Percentiles rank a stretch among this genome's conserved stretches.
phyloP scores from a whole-genome alignment of 441 rosid genomes.

The Erysimum cheiri region DNA sequence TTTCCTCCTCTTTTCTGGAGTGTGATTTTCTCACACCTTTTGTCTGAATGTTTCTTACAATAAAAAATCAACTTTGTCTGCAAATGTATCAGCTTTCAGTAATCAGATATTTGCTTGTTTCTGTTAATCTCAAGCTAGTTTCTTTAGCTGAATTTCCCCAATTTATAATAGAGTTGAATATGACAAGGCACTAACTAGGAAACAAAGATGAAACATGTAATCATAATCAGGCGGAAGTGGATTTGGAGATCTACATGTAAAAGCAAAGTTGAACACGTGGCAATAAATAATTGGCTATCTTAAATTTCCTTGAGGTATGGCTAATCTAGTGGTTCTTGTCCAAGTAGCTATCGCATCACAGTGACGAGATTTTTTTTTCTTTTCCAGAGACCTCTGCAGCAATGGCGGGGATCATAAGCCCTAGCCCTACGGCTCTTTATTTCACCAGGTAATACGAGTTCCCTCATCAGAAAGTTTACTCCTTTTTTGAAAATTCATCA shows the following conservation, averaged over 20 bases:
- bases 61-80: constrained; percentile 11
- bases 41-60: constrained; percentile 12
- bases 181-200: background rate
- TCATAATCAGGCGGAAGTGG: constrained; percentile 6
- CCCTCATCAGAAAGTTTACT: background rate
- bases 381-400: constrained; percentile 31
- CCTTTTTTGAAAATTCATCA: constrained; percentile 7
- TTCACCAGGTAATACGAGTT: constrained; percentile 52
- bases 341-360: constrained; percentile 29
- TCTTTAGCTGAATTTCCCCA: background rate
- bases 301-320: constrained; percentile 53
- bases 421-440: constrained; percentile 53
- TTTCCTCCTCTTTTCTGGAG: constrained; percentile 25
- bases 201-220: background rate
- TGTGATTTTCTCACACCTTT: constrained; percentile 5
- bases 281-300: constrained; percentile 56
- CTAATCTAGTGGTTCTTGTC: constrained; percentile 39
- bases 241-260: constrained; percentile 31
- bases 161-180: background rate
- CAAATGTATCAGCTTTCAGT: background rate
- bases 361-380: background rate
- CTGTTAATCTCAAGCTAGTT: constrained; percentile 8
- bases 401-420: constrained; percentile 65
- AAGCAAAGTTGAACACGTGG: constrained; percentile 54
- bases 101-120: background rate